phyloP scores from a whole-genome alignment of 2,329 filamentous ascomycete species.

The Aquanectria penicillioides region DNA sequence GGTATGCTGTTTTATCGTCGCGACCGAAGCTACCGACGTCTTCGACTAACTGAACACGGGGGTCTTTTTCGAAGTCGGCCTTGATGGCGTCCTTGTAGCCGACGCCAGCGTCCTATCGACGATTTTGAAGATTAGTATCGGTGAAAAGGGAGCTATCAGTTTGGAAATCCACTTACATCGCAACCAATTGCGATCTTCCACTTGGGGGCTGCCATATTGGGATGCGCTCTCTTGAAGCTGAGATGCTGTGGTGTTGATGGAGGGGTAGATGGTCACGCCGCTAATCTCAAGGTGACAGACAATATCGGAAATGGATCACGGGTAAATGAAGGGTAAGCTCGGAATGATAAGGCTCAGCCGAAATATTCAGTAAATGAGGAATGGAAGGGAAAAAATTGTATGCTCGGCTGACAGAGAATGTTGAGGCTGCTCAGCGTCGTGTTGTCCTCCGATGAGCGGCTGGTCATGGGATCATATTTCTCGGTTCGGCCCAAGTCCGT shows the following conservation, averaged over 20 bases:
- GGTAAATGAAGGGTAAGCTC: background rate
- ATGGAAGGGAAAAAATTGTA: background rate
- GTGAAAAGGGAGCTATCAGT: background rate
- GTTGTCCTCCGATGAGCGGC: background rate
- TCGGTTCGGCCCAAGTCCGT: constrained; percentile 20
- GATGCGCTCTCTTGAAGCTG: constrained; percentile 1
- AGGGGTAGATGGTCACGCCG: too few species aligned
- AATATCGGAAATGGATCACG: background rate
- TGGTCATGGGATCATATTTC: constrained; percentile 11
- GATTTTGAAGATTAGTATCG: background rate
- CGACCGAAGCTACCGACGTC: constrained; percentile 77
- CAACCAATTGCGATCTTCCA: constrained; percentile 65
- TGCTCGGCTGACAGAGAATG: background rate
- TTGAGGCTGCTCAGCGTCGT: background rate
- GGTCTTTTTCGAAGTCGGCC: constrained; percentile 73
- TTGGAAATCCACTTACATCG: constrained; percentile 54
- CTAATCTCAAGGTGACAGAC: background rate
- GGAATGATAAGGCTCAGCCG: background rate
- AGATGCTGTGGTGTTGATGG: constrained; percentile 2
- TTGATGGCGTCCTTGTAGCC: constrained; percentile 84
- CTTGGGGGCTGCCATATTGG: constrained; percentile 53
- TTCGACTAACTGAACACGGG: constrained; percentile 65
- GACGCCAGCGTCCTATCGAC: constrained; percentile 73
- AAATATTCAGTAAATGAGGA: constrained; percentile 11
- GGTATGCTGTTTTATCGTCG: constrained; percentile 83